These are phyloP conservation scores for Ehretia macrophylla DNA, from an alignment of 257 asterid species.

Conservation along the genomic window DNA sequence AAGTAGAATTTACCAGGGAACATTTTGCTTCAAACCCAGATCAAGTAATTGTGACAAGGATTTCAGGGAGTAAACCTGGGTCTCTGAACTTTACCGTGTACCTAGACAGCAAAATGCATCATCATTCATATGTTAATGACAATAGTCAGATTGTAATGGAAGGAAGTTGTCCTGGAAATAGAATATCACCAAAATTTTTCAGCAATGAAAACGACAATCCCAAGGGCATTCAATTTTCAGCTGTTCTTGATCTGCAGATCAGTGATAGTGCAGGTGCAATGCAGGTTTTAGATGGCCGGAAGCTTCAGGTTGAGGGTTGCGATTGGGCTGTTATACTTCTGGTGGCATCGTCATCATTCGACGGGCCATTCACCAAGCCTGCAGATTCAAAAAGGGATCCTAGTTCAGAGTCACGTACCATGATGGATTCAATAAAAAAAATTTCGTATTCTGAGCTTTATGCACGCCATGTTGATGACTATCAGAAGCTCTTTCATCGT, in stretches of 20 bases:
- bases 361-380: constrained; percentile 64
- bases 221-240: constrained; percentile 52
- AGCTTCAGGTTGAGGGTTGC: constrained; percentile 49
- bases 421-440: constrained; percentile 41
- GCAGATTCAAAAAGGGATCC: constrained; percentile 56
- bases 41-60: constrained; percentile 49
- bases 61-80: constrained; percentile 50
- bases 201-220: constrained; percentile 29
- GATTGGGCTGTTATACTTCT: constrained; percentile 61
- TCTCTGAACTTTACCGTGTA: constrained; percentile 44
- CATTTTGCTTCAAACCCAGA: constrained; percentile 68
- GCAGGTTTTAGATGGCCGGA: constrained; percentile 40
- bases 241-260: constrained; percentile 66
- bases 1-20: constrained; percentile 47
- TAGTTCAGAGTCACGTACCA: constrained; percentile 27
- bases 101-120: constrained; percentile 59
- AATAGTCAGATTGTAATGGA: constrained; percentile 53
- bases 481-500: constrained; percentile 66
- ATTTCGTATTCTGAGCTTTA: constrained; percentile 55
- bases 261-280: constrained; percentile 31
- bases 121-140: constrained; percentile 40
- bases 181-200: constrained; percentile 25
- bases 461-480: constrained; percentile 62
- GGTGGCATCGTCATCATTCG: constrained; percentile 63
- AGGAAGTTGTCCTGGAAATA: constrained; percentile 55